Evolutionary conservation across 2,329 filamentous ascomycete species (phyloP).

Genomic region (Fusarium transvaalense): DNA sequence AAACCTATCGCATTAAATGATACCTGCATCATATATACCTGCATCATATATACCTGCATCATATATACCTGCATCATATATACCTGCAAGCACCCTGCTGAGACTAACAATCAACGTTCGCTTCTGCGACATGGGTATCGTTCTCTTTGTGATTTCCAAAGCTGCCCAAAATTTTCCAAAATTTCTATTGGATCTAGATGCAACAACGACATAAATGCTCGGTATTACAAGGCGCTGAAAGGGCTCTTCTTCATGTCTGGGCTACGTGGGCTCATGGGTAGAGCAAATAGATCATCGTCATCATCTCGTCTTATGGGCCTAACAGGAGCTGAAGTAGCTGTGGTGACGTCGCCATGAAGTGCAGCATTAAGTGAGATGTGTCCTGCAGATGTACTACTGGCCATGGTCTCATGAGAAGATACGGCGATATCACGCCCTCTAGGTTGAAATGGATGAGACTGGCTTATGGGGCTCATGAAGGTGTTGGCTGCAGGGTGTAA

Average conservation of each 20-base stretch:
- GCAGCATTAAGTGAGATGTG: conserved; percentile 54
- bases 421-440: conserved; percentile 52
- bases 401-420: conserved; percentile 53
- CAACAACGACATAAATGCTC: background rate
- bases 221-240: conserved; percentile 68
- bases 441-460: conserved; percentile 52
- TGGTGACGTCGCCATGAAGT: conserved; percentile 43
- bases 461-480: conserved; percentile 52
- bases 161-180: background rate
- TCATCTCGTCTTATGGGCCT: conserved; percentile 44
- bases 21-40: background rate
- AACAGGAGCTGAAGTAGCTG: conserved; percentile 33
- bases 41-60: background rate
- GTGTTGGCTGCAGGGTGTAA: conserved; percentile 50
- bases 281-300: conserved; percentile 87
- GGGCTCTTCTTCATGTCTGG: conserved; percentile 88
- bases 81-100: background rate
- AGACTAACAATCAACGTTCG: conserved; percentile 23
- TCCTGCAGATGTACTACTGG: conserved; percentile 38
- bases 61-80: background rate
- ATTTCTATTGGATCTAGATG: background rate
- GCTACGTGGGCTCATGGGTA: conserved; percentile 87
- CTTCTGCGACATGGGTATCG: conserved; percentile 39
- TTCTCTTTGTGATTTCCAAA: conserved; percentile 20
- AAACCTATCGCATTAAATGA: background rate